Evolutionary conservation across 768 basidiomycete genomes (phyloP).

Genomic region (Trametopsis cervina): DNA sequence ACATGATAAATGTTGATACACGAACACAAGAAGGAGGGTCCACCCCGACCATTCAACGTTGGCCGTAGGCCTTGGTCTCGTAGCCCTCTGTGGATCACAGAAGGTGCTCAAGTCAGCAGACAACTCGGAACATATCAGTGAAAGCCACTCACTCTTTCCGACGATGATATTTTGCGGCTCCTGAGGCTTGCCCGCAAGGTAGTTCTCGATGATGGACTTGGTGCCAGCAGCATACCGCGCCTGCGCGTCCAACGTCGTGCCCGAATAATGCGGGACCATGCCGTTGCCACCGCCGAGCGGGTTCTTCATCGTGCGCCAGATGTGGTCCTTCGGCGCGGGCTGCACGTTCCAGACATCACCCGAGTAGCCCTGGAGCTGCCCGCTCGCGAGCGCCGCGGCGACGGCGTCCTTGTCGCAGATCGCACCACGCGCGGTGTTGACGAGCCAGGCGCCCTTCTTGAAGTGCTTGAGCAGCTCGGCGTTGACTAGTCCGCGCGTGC

Average conservation of each 20-base stretch:
- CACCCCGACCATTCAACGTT: conserved; percentile 4
- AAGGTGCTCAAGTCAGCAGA: not conserved
- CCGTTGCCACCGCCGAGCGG: conserved; percentile 77
- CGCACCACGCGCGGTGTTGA: conserved; percentile 88
- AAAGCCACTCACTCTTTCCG: conserved; percentile 27
- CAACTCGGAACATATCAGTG: not conserved
- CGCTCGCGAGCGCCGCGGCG: conserved; percentile 62
- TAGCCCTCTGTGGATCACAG: conserved; percentile 8
- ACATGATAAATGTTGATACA: too few relatives aligned
- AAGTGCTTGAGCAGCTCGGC: conserved; percentile 74
- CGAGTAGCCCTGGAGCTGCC: conserved; percentile 46
- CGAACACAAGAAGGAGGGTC: too few relatives aligned
- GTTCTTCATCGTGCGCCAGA: conserved; percentile 78
- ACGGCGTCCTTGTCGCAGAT: conserved; percentile 80
- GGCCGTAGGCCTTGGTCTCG: conserved; percentile 14
- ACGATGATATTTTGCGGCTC: conserved; percentile 77
- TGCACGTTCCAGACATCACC: conserved; percentile 80
- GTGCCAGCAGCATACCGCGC: conserved; percentile 71
- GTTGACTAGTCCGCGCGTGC: conserved; percentile 74
- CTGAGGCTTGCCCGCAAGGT: conserved; percentile 52
- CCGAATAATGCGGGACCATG: conserved; percentile 82
- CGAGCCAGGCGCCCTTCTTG: conserved; percentile 59
- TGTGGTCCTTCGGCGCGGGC: conserved; percentile 76
- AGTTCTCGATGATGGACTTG: conserved; percentile 65
- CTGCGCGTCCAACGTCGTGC: conserved; percentile 87